These are phyloP conservation scores for Epicoccum nigrum DNA, from an alignment of 2,329 filamentous ascomycete genomes.

Conservation along the genomic window DNA sequence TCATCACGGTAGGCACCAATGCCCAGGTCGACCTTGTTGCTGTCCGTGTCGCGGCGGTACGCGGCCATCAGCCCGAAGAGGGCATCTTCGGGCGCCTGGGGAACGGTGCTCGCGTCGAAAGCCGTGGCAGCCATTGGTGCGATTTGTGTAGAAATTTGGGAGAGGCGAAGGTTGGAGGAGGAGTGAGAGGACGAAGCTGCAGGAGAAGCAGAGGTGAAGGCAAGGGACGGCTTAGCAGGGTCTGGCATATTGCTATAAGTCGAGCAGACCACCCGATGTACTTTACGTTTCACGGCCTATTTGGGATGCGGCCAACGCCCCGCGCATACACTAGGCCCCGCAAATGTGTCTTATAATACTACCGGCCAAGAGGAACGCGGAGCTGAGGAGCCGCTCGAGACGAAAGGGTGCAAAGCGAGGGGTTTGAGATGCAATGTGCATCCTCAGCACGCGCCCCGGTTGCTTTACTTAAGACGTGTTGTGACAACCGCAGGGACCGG, in stretches of 20 bases:
- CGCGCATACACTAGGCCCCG: constrained; percentile 34
- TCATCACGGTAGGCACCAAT: constrained; percentile 95
- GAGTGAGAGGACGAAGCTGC: constrained; percentile 24
- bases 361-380: constrained; percentile 28
- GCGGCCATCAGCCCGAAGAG: constrained; percentile 92
- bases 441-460: constrained; percentile 14
- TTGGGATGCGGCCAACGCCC: constrained; percentile 23
- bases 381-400: constrained; percentile 21
- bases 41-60: constrained; percentile 76
- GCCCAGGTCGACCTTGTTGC: constrained; percentile 91
- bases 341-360: constrained; percentile 21
- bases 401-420: constrained; percentile 10
- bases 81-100: constrained; percentile 91
- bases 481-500: constrained; percentile 12
- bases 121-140: constrained; percentile 66
- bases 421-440: constrained; percentile 6
- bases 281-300: constrained; percentile 34
- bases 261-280: constrained; percentile 21
- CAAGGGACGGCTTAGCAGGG: constrained; percentile 24
- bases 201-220: constrained; percentile 14
- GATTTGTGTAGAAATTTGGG: constrained; percentile 73
- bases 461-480: constrained; percentile 22
- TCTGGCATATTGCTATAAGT: constrained; percentile 30
- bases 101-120: constrained; percentile 78
- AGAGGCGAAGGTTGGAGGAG: constrained; percentile 50